These are phyloP conservation scores for Ascochyta pisi DNA, from an alignment of 2,329 filamentous ascomycete species.

Conservation along the genomic window DNA sequence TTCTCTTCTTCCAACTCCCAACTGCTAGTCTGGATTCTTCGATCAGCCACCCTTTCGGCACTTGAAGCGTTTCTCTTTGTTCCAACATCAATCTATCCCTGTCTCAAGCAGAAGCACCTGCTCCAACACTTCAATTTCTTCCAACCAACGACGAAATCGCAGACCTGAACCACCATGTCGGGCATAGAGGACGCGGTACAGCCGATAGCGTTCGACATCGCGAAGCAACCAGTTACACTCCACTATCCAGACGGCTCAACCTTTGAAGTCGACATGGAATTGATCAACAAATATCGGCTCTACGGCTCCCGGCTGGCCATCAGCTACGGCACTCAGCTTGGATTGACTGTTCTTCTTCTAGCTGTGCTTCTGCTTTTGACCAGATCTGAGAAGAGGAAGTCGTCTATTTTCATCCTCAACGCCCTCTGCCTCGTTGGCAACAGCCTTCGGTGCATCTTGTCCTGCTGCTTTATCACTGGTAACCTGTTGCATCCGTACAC, in stretches of 20 bases:
- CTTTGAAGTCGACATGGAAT: conserved; percentile 51
- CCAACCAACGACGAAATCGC: neutral
- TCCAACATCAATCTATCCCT: neutral
- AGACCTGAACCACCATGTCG: neutral
- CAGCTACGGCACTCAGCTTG: conserved; percentile 74
- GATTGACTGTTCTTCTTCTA: conserved; percentile 70
- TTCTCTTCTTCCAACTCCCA: neutral
- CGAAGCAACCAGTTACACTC: conserved; percentile 60
- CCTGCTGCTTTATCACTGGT: conserved; percentile 66
- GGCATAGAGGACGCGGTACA: conserved; percentile 1
- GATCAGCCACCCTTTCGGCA: neutral
- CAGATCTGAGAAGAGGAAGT: conserved; percentile 67
- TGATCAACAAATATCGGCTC: conserved; percentile 55
- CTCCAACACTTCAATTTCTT: neutral
- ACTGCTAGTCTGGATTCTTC: neutral
- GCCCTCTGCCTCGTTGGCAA: conserved; percentile 65
- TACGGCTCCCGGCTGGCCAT: conserved; percentile 61
- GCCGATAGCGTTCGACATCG: conserved; percentile 56
- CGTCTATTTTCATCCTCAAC: conserved; percentile 72
- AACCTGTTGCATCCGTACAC: conserved; percentile 68
- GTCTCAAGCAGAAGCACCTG: neutral
- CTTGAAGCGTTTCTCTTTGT: neutral
- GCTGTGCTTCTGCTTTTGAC: conserved; percentile 72
- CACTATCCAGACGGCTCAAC: conserved; percentile 52
- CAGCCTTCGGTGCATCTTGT: conserved; percentile 64